Conservation (phyloP, 495 filamentous ascomycete genomes). For the Hypoxylon rickii region DNA sequence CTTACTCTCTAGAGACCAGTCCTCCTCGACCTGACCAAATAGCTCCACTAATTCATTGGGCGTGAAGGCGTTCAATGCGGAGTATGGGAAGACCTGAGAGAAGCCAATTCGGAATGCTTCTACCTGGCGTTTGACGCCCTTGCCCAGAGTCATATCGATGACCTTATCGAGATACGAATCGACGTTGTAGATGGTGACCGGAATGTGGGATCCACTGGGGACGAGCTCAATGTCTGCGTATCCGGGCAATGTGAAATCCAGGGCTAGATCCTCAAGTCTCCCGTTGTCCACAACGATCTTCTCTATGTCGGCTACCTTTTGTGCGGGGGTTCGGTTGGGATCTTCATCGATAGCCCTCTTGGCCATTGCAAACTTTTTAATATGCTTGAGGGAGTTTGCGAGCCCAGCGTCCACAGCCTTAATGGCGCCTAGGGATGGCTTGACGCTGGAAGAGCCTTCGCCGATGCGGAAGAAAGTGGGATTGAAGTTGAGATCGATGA, state of each 20-base stretch:
- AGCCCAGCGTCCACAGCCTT: conserved; percentile 86
- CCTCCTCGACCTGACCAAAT: conserved; percentile 92
- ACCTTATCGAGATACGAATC: conserved; percentile 85
- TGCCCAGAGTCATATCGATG: conserved; percentile 86
- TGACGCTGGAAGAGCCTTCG: conserved; percentile 70
- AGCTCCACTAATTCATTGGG: conserved; percentile 96
- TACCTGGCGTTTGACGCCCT: conserved; percentile 84
- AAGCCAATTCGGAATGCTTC: conserved; percentile 92
- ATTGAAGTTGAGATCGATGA: conserved; percentile 98
- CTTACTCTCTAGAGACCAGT: conserved; percentile 97
- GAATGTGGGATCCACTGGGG: conserved; percentile 68
- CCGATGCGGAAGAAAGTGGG: conserved; percentile 96
- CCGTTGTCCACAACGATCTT: conserved; percentile 73
- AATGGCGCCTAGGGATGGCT: conserved; percentile 88
- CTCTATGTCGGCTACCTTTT: conserved; percentile 71
- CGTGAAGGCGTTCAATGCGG: conserved; percentile 90
- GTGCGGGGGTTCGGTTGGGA: conserved; percentile 60
- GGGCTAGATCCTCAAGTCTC: conserved; percentile 79
- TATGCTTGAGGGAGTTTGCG: conserved; percentile 80
- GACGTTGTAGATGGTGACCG: conserved; percentile 88
- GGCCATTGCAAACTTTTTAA: conserved; percentile 83
- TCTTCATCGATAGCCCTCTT: conserved; percentile 83
- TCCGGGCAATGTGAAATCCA: conserved; percentile 95
- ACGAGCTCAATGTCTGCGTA: conserved; percentile 89
- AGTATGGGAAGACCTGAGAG: conserved; percentile 95